phyloP scores from a whole-genome alignment of 352 stramenopile genomes.

The Globisporangium parvum region DNA sequence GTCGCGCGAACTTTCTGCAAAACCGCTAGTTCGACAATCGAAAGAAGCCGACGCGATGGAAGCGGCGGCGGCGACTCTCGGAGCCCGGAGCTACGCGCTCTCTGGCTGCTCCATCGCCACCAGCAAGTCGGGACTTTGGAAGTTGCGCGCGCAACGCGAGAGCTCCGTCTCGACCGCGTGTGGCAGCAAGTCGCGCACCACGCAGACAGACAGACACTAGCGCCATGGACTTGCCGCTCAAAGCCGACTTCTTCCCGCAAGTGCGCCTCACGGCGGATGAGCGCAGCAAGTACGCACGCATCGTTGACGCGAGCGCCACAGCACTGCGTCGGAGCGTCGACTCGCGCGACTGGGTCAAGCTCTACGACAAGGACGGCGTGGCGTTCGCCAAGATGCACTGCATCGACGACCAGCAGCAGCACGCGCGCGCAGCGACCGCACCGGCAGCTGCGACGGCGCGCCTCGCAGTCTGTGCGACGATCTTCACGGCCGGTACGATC shows the following conservation, averaged over 20 bases:
- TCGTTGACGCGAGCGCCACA: slow-evolving; percentile 32
- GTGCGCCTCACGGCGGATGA: slow-evolving; percentile 46
- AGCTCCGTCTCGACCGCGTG: not conserved
- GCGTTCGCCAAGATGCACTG: slow-evolving; percentile 58
- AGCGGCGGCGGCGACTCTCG: too few relatives aligned
- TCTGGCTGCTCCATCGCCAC: too few relatives aligned
- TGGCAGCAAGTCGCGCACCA: too few relatives aligned
- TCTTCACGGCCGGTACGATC: slow-evolving; percentile 46
- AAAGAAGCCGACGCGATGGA: too few relatives aligned
- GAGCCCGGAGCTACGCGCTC: too few relatives aligned
- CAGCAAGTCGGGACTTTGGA: slow-evolving; percentile 3
- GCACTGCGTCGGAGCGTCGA: slow-evolving; percentile 38
- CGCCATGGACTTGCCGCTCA: slow-evolving; percentile 65
- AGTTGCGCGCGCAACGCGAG: slow-evolving; percentile 1
- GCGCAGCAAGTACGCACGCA: slow-evolving; percentile 31
- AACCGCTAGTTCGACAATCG: too few relatives aligned
- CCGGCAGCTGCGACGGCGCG: slow-evolving; percentile 25
- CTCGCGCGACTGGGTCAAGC: slow-evolving; percentile 52
- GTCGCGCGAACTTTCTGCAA: too few relatives aligned
- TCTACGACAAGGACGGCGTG: slow-evolving; percentile 46
- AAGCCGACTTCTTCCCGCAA: slow-evolving; percentile 62
- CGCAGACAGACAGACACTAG: not conserved
- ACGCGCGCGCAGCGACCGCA: slow-evolving; percentile 13
- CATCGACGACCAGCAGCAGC: slow-evolving; percentile 25
- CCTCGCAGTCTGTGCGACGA: slow-evolving; percentile 54